Base-by-base conservation (phyloP, 257 asterid species). In the Catharanthus roseus region DNA sequence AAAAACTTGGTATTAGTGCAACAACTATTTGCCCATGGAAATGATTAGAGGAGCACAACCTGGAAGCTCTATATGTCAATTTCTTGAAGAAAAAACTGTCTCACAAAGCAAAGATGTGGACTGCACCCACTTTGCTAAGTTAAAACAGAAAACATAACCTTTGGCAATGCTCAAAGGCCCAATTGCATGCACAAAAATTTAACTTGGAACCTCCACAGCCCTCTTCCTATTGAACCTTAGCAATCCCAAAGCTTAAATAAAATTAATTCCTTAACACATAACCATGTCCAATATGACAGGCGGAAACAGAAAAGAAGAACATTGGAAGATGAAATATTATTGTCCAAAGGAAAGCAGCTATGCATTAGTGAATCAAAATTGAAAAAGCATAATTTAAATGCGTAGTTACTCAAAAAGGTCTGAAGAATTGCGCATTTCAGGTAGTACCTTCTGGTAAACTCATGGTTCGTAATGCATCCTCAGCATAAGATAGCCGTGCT, bases 361-460 rank as follows among this genome's bases (percentile, higher is more conserved):
- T 65, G 23, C 10, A 39, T 53, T 54, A 53, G 23, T 2, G 6
- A 54, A 36, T 13, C 24, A 6, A 39, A 11, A 45, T 12, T 65
- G 16, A 9, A 13, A 33, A 24, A 61, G 58, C 28, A 51, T 18
- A 61, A 61, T 33, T 24, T 13, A 65, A 65, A 23, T 2, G 10
- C 36, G 4, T 9, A 26, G 36, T 3, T 42, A 44, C 4, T n/a
- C 21, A 42, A 65, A 41, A 38, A 38, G 47, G 16, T 11, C 28
- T 5, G 13, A 6, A 55, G 13, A 49, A 66, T 19, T 19, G 36
- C 33, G 64, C 62, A 76, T 56, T 58, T 64, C 24, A 44, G 66
- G 65, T 28, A 82, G 55, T 44, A 93, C 97, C 97, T 90, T 87
- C 91, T 0, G 98, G 98, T 57, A 93, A 85, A 80, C 96, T 89